Evolutionary conservation across 208 protist species (phyloP).

Genomic region (Trichomonas tenax): DNA sequence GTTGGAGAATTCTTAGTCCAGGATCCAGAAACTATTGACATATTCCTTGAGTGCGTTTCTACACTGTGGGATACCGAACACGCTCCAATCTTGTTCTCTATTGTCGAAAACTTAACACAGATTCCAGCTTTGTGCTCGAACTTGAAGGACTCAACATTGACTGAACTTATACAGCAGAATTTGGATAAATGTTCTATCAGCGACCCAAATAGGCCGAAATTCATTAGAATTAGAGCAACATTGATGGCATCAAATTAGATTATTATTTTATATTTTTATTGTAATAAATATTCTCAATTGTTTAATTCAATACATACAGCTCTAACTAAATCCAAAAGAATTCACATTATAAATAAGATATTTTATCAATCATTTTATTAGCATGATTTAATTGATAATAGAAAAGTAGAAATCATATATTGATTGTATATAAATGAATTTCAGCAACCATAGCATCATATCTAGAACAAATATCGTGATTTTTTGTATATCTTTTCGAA

Average conservation of each 20-base stretch:
- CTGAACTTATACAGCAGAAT: neutral
- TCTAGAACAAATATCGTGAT: too few species aligned
- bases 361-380: too few species aligned
- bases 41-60: neutral
- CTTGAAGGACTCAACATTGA: neutral
- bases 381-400: too few species aligned
- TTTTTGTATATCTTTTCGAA: too few species aligned
- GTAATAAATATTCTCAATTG: too few species aligned
- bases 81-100: neutral
- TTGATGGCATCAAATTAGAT: neutral
- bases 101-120: neutral
- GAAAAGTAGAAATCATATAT: too few species aligned
- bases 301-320: too few species aligned
- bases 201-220: neutral
- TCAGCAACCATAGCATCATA: too few species aligned
- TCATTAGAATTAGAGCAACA: neutral
- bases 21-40: neutral
- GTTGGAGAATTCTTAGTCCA: neutral
- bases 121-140: neutral
- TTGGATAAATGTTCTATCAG: neutral
- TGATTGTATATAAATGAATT: too few species aligned
- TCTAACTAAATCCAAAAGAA: too few species aligned
- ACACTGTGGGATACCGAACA: conserved; percentile 9
- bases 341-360: too few species aligned
- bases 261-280: too few species aligned